Conservation (phyloP, 176 grass and related monocot species). For the Lolium multiflorum region DNA sequence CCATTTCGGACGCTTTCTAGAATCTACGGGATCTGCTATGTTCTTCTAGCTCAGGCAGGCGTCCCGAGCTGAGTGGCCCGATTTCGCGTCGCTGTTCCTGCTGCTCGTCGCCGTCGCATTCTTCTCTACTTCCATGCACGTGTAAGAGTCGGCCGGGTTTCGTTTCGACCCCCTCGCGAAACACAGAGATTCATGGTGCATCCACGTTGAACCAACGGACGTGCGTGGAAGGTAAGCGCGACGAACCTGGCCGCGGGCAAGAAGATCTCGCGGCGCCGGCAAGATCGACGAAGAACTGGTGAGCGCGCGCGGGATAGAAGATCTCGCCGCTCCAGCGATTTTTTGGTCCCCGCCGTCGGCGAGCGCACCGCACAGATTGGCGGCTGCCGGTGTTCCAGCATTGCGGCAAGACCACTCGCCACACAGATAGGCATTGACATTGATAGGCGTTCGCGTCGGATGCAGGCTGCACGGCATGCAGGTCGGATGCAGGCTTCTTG, state of each 20-base stretch:
- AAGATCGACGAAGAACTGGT: background rate
- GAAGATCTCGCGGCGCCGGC: no score
- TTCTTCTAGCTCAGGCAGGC: background rate
- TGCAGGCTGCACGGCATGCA: background rate
- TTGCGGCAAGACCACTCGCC: no score
- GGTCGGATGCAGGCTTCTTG: background rate
- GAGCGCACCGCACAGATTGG: background rate
- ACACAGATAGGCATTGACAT: background rate
- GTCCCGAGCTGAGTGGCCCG: background rate
- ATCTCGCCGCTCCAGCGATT: no score
- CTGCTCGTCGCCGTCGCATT: background rate
- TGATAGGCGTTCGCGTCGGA: background rate
- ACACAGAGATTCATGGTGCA: background rate
- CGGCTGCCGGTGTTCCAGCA: background rate
- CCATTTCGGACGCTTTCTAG: background rate
- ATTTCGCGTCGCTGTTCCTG: background rate
- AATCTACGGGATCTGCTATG: background rate
- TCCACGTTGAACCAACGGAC: background rate
- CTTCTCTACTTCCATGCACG: background rate
- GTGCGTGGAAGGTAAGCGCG: background rate
- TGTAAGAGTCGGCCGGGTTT: background rate
- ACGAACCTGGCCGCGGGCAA: background rate
- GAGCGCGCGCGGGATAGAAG: no score
- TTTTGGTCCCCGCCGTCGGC: no score
- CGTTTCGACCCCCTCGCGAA: background rate